Percentiles rank a stretch among this genome's conserved stretches.
phyloP scores from a whole-genome alignment of 129 eudicot genomes.

The Flaveria sonorensis region DNA sequence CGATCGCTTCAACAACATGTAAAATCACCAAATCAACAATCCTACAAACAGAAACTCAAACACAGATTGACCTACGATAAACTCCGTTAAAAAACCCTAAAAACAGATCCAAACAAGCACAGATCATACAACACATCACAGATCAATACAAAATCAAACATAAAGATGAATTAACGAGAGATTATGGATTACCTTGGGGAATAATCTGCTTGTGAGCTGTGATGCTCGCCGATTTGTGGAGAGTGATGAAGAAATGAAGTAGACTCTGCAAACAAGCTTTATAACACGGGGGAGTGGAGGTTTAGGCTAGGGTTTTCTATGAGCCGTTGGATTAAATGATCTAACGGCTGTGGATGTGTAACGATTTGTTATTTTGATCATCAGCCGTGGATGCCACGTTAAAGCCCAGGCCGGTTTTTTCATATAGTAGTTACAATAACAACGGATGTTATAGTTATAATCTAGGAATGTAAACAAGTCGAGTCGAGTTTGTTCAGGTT shows the following conservation, averaged over 20 bases:
- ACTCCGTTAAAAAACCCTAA: background rate
- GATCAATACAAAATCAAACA: background rate
- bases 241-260: background rate
- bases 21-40: background rate
- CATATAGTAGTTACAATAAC: no score
- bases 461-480: no score
- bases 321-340: slow-evolving; percentile 23
- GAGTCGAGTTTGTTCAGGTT: no score
- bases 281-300: background rate
- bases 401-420: background rate
- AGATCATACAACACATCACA: background rate
- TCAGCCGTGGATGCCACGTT: slow-evolving; percentile 12
- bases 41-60: no score
- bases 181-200: background rate
- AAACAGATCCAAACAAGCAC: background rate
- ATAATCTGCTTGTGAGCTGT: background rate
- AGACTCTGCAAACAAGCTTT: slow-evolving; percentile 17
- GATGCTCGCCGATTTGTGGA: slow-evolving; percentile 13
- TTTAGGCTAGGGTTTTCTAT: slow-evolving; percentile 26
- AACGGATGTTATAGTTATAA: no score
- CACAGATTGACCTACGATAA: background rate
- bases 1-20: slow-evolving; percentile 7
- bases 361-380: background rate
- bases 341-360: slow-evolving; percentile 10
- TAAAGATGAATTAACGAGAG: background rate